Base-by-base conservation (phyloP, 345 rosid species). In the Arabis hirsuta region DNA sequence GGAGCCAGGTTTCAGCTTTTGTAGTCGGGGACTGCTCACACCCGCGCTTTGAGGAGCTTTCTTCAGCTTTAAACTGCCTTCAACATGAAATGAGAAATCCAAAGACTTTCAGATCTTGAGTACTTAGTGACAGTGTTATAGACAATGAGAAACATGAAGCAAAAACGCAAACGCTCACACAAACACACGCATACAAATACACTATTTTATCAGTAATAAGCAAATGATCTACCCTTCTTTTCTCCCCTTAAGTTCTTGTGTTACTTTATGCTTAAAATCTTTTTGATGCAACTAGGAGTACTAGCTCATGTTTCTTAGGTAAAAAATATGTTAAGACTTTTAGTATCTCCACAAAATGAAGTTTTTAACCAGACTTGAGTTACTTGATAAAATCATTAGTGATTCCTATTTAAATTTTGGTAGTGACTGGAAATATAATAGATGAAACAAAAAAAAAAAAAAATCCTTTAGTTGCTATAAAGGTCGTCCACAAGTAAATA, bases 1-100 rank as follows among this genome's bases (percentile, higher is more conserved):
- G 73, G 58, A 84, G 85, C 50, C 36, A 67, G 9, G 80, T 89
- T 48, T 76, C 76, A 2, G 73, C 69, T 45, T 89, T 89, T 69
- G 80, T 84, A 7, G 87, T 89, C 0, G 90, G 92, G 32, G 71
- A 79, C 38, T 39, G 60, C 73, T 77, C 79, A 27, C 73, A 80
- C 60, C 74, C 76, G 2, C 47, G 46, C 43, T 38, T 58, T 55
- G 83, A 76, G 13, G 87, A 86, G 58, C 42, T 86, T 32, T 65
- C 34, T 12, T 65, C 71, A 65, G 53, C 76, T 16, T 62, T 89
- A 39, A 4, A 31, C 62, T 76, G 61, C 58, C 82, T 89, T 62
- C 53, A 87, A 50, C 45, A 34, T 46, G 84, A 87, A 67, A 87
- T 89, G 82, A 87, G 73, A 74, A 82, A 70, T 69, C 74, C 71